phyloP scores from a whole-genome alignment of 257 asterid genomes.

The Petunia secreta region DNA sequence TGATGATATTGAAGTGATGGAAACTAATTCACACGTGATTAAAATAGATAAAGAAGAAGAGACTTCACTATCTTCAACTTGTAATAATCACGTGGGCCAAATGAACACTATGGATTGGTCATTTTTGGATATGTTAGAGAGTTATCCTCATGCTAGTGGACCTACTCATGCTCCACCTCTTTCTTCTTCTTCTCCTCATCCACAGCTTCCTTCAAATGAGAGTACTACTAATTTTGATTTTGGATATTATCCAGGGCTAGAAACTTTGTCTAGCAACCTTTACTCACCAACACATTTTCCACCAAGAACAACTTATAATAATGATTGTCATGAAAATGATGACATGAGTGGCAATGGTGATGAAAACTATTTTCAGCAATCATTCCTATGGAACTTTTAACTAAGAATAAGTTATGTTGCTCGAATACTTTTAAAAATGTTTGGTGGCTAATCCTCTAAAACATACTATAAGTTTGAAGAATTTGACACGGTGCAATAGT shows the following conservation, averaged over 20 bases:
- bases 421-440: too few species aligned
- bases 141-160: background rate
- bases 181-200: too few species aligned
- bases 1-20: background rate
- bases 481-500: too few species aligned
- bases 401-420: background rate
- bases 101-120: conserved; percentile 15
- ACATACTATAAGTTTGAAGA: too few species aligned
- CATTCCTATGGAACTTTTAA: conserved; percentile 32
- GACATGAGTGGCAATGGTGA: background rate
- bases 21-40: conserved; percentile 10
- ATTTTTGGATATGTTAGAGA: background rate
- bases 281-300: conserved; percentile 21
- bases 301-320: background rate
- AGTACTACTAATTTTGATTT: background rate
- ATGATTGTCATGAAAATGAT: too few species aligned
- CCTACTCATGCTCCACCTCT: background rate
- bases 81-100: background rate
- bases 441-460: too few species aligned
- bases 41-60: conserved; percentile 23
- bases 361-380: conserved; percentile 19
- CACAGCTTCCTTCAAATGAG: background rate
- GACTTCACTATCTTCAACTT: conserved; percentile 3
- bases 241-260: conserved; percentile 4
- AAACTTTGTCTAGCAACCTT: conserved; percentile 18